Evolutionary conservation across 2,329 filamentous ascomycete species (phyloP).

Genomic region (Elsinoe fawcettii): DNA sequence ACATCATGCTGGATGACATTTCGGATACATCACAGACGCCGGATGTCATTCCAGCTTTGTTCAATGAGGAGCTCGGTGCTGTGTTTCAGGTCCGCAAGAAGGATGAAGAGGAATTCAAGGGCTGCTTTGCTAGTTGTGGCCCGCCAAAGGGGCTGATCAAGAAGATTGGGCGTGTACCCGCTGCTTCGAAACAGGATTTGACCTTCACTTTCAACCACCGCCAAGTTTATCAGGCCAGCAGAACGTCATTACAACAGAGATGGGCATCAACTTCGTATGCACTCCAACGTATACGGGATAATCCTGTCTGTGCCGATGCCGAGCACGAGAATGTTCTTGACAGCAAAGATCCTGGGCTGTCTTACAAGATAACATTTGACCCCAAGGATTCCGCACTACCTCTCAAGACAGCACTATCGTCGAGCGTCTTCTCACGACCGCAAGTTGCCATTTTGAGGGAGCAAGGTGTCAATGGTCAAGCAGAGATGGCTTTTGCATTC

Average conservation of each 20-base stretch:
- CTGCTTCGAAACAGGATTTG: constrained; percentile 63
- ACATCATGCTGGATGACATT: constrained; percentile 73
- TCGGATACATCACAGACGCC: constrained; percentile 50
- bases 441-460: constrained; percentile 89
- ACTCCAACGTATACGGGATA: constrained; percentile 86
- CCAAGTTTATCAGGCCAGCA: constrained; percentile 60
- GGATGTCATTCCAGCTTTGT: constrained; percentile 67
- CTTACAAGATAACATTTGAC: constrained; percentile 73
- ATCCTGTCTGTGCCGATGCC: constrained; percentile 74
- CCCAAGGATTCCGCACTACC: constrained; percentile 70
- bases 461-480: constrained; percentile 89
- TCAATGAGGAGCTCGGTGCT: constrained; percentile 93
- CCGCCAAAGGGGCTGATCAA: constrained; percentile 73
- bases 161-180: constrained; percentile 71
- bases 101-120: constrained; percentile 76
- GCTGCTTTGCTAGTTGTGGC: constrained; percentile 85
- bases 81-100: constrained; percentile 88
- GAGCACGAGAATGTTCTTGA: constrained; percentile 72
- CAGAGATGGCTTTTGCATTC: constrained; percentile 98
- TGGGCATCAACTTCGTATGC: constrained; percentile 85
- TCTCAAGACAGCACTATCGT: constrained; percentile 54
- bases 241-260: constrained; percentile 70
- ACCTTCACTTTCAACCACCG: constrained; percentile 64
- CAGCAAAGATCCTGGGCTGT: constrained; percentile 69
- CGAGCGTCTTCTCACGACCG: constrained; percentile 55